phyloP scores from a whole-genome alignment of 108 stramenopile genomes.

The Cyclostephanos invisitatus region DNA sequence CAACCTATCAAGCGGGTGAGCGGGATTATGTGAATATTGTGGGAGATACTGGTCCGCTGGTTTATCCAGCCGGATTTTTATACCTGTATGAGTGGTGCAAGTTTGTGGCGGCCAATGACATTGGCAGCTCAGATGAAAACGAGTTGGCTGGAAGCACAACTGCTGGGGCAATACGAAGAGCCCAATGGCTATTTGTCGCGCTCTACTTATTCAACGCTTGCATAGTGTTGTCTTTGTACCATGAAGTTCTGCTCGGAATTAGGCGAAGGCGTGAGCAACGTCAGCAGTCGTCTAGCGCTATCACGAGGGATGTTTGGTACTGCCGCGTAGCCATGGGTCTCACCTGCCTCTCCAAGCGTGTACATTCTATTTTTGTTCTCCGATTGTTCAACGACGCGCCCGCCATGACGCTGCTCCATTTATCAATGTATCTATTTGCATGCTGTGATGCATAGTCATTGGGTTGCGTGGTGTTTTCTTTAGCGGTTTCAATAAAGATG shows the following conservation, averaged over 20 bases:
- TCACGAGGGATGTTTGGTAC: conserved; percentile 54
- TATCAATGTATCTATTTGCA: conserved; percentile 77
- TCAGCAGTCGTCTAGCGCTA: conserved; percentile 11
- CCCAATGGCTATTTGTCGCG: conserved; percentile 83
- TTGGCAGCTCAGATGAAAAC: conserved; percentile 9
- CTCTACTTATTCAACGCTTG: conserved; percentile 74
- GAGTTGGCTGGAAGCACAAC: conserved; percentile 39
- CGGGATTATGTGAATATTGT: conserved; percentile 86
- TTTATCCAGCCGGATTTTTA: conserved; percentile 97
- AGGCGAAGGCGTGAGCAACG: conserved; percentile 20
- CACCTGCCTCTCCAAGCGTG: conserved; percentile 84
- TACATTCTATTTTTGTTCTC: conserved; percentile 96
- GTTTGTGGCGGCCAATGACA: conserved; percentile 59
- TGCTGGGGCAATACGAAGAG: conserved; percentile 54
- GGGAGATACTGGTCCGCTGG: conserved; percentile 95
- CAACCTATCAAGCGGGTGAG: conserved; percentile 80
- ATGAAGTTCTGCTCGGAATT: conserved; percentile 37
- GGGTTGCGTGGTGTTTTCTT: conserved; percentile 87
- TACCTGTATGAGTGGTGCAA: conserved; percentile 85
- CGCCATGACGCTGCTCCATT: conserved; percentile 84
- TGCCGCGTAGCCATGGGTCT: conserved; percentile 74
- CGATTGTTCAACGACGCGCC: conserved; percentile 97
- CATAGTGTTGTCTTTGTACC: conserved; percentile 81
- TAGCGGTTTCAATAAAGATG: conserved; percentile 97
- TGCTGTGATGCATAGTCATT: conserved; percentile 71